Evolutionary conservation across 768 basidiomycete genomes (phyloP).

Genomic region (Boletus fagicola): DNA sequence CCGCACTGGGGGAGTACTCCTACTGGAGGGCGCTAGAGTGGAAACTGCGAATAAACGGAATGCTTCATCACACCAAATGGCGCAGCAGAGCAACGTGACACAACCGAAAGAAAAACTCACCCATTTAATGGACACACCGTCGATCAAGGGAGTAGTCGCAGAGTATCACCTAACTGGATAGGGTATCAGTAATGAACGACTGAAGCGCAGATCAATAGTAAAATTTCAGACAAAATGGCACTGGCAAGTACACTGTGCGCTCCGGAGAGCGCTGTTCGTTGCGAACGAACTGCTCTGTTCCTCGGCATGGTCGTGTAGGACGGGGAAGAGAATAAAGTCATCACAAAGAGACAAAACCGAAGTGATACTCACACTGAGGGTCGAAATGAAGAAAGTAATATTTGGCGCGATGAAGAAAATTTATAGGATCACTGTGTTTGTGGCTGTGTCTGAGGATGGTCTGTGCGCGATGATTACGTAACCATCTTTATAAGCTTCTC

Average conservation of each 20-base stretch:
- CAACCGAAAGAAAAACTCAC: slow-evolving; percentile 25
- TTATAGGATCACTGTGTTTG: slow-evolving; percentile 29
- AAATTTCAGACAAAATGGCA: slow-evolving; percentile 77
- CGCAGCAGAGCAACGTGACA: slow-evolving; percentile 18
- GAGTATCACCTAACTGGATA: slow-evolving; percentile 3
- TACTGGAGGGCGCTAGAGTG: slow-evolving; percentile 65
- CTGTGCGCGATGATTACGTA: slow-evolving; percentile 33
- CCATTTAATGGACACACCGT: neutral
- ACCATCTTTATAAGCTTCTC: slow-evolving; percentile 14
- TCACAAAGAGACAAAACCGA: slow-evolving; percentile 32
- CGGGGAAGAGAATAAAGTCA: slow-evolving; percentile 91
- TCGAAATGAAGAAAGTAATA: neutral
- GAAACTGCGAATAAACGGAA: slow-evolving; percentile 85
- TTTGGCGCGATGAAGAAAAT: slow-evolving; percentile 11
- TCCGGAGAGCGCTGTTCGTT: slow-evolving; percentile 63
- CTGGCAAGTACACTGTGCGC: slow-evolving; percentile 83
- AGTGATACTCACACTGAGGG: slow-evolving; percentile 14
- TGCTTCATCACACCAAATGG: slow-evolving; percentile 50
- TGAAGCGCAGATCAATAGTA: neutral
- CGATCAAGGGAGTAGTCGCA: neutral
- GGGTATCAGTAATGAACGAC: slow-evolving; percentile 14
- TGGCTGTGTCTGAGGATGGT: slow-evolving; percentile 31
- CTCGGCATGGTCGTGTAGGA: slow-evolving; percentile 89
- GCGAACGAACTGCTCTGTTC: slow-evolving; percentile 76
- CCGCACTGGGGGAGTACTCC: slow-evolving; percentile 72